Base-by-base conservation (phyloP, 768 basidiomycete species). In the Dioszegia aurantiaca region DNA sequence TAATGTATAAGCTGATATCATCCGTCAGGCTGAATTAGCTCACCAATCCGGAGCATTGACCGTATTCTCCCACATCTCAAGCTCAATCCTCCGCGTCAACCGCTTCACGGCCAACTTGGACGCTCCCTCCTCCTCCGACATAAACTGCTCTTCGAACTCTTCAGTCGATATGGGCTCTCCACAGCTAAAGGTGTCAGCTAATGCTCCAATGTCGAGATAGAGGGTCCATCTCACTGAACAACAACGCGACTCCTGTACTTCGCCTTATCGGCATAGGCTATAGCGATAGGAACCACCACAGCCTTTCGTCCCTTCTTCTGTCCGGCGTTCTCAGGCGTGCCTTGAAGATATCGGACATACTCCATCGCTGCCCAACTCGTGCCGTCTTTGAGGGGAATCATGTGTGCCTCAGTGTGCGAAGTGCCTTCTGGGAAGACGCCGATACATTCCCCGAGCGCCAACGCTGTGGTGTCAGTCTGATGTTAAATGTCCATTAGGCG, bases 301-400 rank as follows among this genome's bases (percentile, higher is more conserved):
- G 88, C 82, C 23, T 82, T 81, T 64, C 81, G 77, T 4, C 69
- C 74, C 23, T 65, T 58, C 60, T 73, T 70, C 10, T 67, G 58
- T 0, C 69, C 69, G 16, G 36, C 62, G 45, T 67, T 68, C 48
- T 75, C 75, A 8, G 68, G 64, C 19, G 64, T 68, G 19, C 73
- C 75, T 19, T 62, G 56, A 12, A 84, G 80, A 84, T 89, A 92
- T 67, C 87, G 87, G 10, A 84, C 81, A 75, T 92, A 98, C 78
- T 98, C 95, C 63, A 97, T 80, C 4, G 92, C 89, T 47, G 90
- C 87, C 92, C 92, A 97, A 11, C 92, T 85, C 31, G 89, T 88
- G 27, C 94, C 94, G 67, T 98, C 93, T 59, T 82, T 82, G 60
- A 81, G 84, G 62, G 91, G 88, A 83, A 93, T 86, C 67, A 98